A percentile compares a stretch with the other conserved stretches of the same genome.
phyloP scores from a whole-genome alignment of 2,329 filamentous ascomycete species.

The Xylaria hypoxylon region DNA sequence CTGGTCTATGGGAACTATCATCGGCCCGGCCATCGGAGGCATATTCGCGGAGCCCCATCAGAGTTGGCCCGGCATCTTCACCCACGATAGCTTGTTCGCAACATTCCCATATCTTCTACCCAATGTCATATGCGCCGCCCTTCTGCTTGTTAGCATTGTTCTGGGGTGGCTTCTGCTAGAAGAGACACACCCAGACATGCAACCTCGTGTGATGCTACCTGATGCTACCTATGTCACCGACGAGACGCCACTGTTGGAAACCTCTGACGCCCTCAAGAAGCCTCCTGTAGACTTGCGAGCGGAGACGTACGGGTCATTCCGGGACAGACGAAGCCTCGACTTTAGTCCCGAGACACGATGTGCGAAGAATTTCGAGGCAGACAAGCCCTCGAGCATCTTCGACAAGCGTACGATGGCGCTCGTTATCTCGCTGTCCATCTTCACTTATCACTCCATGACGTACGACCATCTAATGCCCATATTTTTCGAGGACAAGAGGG shows the following conservation, averaged over 20 bases:
- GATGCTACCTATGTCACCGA: conserved; percentile 66
- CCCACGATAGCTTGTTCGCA: conserved; percentile 75
- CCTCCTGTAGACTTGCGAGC: conserved; percentile 78
- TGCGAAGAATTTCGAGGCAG: conserved; percentile 53
- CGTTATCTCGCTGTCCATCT: conserved; percentile 85
- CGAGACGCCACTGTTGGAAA: conserved; percentile 80
- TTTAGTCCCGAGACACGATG: conserved; percentile 56
- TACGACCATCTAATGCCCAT: conserved; percentile 94
- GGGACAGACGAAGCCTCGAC: conserved; percentile 58
- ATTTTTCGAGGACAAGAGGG: conserved; percentile 84
- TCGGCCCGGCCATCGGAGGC: conserved; percentile 89
- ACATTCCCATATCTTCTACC: conserved; percentile 88
- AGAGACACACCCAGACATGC: conserved; percentile 90
- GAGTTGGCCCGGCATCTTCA: conserved; percentile 79
- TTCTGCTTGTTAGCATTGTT: conserved; percentile 83
- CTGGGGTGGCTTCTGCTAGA: conserved; percentile 84
- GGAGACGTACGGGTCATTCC: conserved; percentile 84
- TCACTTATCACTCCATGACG: conserved; percentile 95
- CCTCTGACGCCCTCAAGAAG: conserved; percentile 78
- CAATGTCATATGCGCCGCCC: conserved; percentile 82
- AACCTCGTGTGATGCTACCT: conserved; percentile 62
- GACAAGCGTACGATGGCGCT: conserved; percentile 77
- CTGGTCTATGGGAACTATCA: conserved; percentile 89
- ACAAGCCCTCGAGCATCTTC: conserved; percentile 58
- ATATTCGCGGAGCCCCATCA: conserved; percentile 82